Percentiles rank a stretch among this genome's conserved stretches.
phyloP scores from a whole-genome alignment of 345 rosid genomes.

The Mallotus nudiflorus region DNA sequence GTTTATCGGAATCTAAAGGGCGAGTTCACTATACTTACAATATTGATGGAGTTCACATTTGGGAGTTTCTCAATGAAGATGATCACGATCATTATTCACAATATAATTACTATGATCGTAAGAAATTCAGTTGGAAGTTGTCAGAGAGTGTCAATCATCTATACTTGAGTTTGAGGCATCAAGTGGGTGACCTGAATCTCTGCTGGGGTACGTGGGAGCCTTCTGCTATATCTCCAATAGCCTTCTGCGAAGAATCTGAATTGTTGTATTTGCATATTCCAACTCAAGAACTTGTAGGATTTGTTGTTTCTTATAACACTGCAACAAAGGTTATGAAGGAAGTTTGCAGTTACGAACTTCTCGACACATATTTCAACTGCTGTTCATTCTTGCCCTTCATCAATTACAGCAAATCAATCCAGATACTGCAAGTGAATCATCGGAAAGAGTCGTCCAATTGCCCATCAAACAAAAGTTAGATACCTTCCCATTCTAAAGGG shows the following conservation, averaged over 20 bases:
- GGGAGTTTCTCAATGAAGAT: conserved; percentile 21
- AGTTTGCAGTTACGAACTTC: conserved; percentile 10
- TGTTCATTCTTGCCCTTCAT: conserved; percentile 22
- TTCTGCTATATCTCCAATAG: conserved; percentile 7
- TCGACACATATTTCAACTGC: background rate
- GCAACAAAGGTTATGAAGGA: background rate
- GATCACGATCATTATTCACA: conserved; percentile 13
- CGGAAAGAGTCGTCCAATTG: background rate
- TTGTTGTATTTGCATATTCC: conserved; percentile 19
- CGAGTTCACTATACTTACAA: conserved; percentile 17
- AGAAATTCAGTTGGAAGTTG: conserved; percentile 22
- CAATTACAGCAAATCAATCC: background rate
- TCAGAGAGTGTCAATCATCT: conserved; percentile 9
- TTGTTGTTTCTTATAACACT: conserved; percentile 19
- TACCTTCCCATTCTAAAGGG: background rate
- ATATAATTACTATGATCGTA: conserved; percentile 3
- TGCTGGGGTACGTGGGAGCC: conserved; percentile 9
- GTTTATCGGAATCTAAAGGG: conserved; percentile 28
- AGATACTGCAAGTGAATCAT: background rate
- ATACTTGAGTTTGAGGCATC: background rate
- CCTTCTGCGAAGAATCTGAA: conserved; percentile 16
- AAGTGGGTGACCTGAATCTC: background rate
- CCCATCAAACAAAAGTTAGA: background rate
- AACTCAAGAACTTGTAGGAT: too few relatives aligned
- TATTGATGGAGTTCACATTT: conserved; percentile 21